Evolutionary conservation across 176 grass and related monocot species (phyloP), one percentile per base, ranked within the genome.

Genomic region (Oryza brachyantha): DNA sequence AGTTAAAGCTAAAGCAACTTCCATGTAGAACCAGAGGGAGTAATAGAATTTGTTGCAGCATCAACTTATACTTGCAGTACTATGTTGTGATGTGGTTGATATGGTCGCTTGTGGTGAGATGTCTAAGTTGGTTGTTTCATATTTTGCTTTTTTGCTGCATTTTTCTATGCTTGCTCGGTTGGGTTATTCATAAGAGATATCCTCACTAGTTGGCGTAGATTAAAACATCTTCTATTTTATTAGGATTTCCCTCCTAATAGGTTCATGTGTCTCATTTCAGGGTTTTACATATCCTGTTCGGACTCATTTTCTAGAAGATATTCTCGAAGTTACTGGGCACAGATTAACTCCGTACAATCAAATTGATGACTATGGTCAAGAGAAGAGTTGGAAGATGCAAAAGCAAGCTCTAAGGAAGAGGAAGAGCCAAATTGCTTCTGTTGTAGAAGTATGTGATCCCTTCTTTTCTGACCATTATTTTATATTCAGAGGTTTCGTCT

Each of bases 381-480:
- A 99, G 68, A 99, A 95, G 41, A 91, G 84, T 84, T 99, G 96
- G 96, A 99, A 99, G 80, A 99, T 99, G 96, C 96, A 99, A 88
- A 99, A 90, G 55, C 96, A 99, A 86, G 83, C 88, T 85, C 74
- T 99, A 52, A 86, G 77, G 40, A 99, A 93, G 84, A 92, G 85
- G 73, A 99, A 99, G 83, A 95, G 89, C 63, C 96, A 94, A 81
- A 99, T 99, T 71, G 90, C 96, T 77, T 99, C 92, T 83, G 90
- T 80, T 55, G 90, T 99, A 21, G 96, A 99, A 85, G 96, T 99
- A 93, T 5, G 79, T 65, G 57, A 25, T 83, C 39, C 29, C 35
- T 75, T 0, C 57, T 46, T 75, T 78, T 74, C 27, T 6, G 5
- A 2, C 70, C 16, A 54, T 67, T 81, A 32, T 63, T 58, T 76